A percentile compares a stretch with the other conserved stretches of the same genome.
phyloP scores from a whole-genome alignment of 345 rosid genomes.

The Salix brachista region DNA sequence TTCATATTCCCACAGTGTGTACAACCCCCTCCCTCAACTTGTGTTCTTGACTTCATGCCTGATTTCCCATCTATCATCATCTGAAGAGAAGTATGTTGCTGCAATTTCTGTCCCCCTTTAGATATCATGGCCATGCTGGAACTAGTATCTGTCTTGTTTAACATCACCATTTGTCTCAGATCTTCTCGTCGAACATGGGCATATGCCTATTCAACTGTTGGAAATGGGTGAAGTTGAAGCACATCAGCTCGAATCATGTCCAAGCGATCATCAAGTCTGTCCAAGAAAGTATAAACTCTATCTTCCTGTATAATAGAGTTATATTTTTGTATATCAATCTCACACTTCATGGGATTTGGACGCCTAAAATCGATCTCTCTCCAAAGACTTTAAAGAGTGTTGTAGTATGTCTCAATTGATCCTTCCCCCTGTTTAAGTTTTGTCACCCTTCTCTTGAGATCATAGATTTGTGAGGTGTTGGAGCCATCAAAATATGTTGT shows the following conservation, averaged over 20 bases:
- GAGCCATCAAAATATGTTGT: background rate
- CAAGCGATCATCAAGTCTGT: background rate
- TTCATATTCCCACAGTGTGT: too few relatives aligned
- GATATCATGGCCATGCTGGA: background rate
- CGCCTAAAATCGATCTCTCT: background rate
- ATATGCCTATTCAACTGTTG: background rate
- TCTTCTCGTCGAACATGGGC: background rate
- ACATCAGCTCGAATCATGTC: background rate
- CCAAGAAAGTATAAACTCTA: background rate
- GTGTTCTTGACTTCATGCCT: too few relatives aligned
- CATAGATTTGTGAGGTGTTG: background rate
- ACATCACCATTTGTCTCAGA: background rate
- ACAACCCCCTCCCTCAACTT: too few relatives aligned
- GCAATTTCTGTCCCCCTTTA: background rate
- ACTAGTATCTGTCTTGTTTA: accelerated
- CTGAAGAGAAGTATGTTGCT: too few relatives aligned
- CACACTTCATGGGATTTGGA: background rate
- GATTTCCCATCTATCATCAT: too few relatives aligned
- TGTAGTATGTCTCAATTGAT: background rate
- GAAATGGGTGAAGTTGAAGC: background rate
- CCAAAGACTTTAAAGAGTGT: too few relatives aligned
- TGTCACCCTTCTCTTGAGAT: background rate
- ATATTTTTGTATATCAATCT: background rate
- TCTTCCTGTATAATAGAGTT: background rate
- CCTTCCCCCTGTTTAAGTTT: background rate